Conservation (phyloP, 495 filamentous ascomycete genomes). For the Massariosphaeria phaeospora region DNA sequence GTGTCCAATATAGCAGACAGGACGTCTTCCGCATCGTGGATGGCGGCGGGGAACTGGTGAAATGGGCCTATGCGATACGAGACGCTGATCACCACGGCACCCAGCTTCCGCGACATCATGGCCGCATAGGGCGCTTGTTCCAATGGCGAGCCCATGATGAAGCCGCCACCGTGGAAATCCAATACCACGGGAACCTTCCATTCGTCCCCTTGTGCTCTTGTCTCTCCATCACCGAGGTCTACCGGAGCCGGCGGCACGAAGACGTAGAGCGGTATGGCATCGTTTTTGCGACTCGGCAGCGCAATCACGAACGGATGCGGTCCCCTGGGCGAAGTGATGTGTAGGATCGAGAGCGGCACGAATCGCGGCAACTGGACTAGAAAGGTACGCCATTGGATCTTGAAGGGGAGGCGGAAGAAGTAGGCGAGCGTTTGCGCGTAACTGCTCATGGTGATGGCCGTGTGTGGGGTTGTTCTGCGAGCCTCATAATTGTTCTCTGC, state of each 20-base stretch:
- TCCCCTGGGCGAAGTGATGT: slow-evolving; percentile 32
- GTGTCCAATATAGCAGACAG: slow-evolving; percentile 31
- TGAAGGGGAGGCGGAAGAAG: slow-evolving; percentile 31
- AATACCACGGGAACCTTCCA: slow-evolving; percentile 33
- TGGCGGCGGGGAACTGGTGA: slow-evolving; percentile 33
- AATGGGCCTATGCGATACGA: slow-evolving; percentile 37
- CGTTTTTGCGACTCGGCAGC: slow-evolving; percentile 26
- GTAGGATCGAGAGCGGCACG: slow-evolving; percentile 27
- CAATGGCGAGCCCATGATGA: slow-evolving; percentile 32
- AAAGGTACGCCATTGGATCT: slow-evolving; percentile 33
- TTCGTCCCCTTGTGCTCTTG: not conserved
- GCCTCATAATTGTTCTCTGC: slow-evolving; percentile 1
- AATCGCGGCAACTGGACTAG: slow-evolving; percentile 32
- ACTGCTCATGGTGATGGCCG: slow-evolving; percentile 13
- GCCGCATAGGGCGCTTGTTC: slow-evolving; percentile 36
- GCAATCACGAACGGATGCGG: slow-evolving; percentile 34
- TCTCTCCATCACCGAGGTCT: slow-evolving; percentile 1
- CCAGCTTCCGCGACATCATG: slow-evolving; percentile 27
- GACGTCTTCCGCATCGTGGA: slow-evolving; percentile 36
- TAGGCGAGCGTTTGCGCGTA: slow-evolving; percentile 16
- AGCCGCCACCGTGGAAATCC: slow-evolving; percentile 38
- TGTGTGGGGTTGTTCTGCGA: not conserved
- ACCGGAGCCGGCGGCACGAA: slow-evolving; percentile 26
- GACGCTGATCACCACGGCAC: slow-evolving; percentile 33
- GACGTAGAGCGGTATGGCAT: slow-evolving; percentile 32